A percentile compares a stretch with the other conserved stretches of the same genome.
Conservation (phyloP, 169 alveolate species). For the Plasmodium blacklocki region DNA sequence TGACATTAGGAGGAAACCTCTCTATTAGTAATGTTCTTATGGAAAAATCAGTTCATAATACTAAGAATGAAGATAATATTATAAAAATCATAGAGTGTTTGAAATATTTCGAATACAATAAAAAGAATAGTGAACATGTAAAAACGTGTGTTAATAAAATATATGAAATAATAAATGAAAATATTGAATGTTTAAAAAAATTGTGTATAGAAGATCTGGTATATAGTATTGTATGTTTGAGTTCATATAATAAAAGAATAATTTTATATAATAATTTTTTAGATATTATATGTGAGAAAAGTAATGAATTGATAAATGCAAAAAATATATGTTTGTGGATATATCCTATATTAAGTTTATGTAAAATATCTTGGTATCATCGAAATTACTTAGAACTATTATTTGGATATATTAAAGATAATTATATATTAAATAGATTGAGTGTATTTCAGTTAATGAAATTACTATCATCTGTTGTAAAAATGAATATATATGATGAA, state of each 20-base stretch:
- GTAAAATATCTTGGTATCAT: slow-evolving; percentile 69
- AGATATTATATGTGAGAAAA: slow-evolving; percentile 35
- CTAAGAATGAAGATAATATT: background rate
- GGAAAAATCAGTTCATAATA: too few species aligned
- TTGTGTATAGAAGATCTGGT: slow-evolving; percentile 49
- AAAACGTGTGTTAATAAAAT: slow-evolving; percentile 37
- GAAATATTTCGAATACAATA: slow-evolving; percentile 17
- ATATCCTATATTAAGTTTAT: slow-evolving; percentile 23
- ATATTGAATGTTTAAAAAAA: background rate
- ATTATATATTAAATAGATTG: slow-evolving; percentile 29
- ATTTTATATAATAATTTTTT: slow-evolving; percentile 37
- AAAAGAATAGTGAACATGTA: slow-evolving; percentile 24
- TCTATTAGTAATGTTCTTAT: too few species aligned
- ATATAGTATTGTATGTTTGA: slow-evolving; percentile 31
- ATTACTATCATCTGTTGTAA: slow-evolving; percentile 47
- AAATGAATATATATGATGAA: slow-evolving; percentile 70
- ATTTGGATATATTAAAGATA: slow-evolving; percentile 28
- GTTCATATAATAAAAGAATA: slow-evolving; percentile 51
- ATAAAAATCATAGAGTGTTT: slow-evolving; percentile 9
- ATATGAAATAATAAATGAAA: slow-evolving; percentile 26
- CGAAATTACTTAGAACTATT: slow-evolving; percentile 13
- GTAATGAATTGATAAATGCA: slow-evolving; percentile 48
- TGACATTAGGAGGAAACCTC: too few species aligned
- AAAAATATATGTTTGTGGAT: slow-evolving; percentile 60
- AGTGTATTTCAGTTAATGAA: slow-evolving; percentile 39